Conservation (phyloP, 106 monocot species). For the Platanthera zijinensis region DNA sequence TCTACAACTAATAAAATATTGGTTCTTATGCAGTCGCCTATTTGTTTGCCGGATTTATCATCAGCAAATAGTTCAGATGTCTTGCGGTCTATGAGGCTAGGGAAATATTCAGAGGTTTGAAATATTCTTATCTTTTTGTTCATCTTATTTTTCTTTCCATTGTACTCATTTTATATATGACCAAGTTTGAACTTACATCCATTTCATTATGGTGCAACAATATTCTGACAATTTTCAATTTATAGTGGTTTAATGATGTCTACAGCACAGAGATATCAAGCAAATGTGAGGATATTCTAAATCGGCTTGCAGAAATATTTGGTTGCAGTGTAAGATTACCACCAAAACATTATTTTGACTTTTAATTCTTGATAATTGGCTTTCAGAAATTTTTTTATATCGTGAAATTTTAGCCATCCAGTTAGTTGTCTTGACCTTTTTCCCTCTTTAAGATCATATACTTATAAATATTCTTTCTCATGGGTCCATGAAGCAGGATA, state of each 20-base stretch:
- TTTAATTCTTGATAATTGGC: conserved; percentile 17
- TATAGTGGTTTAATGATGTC: conserved; percentile 99
- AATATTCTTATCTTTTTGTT: background rate
- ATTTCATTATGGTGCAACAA: conserved; percentile 10
- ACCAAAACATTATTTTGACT: background rate
- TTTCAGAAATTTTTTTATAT: conserved; percentile 64
- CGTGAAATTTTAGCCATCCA: conserved; percentile 32
- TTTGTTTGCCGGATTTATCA: conserved; percentile 79
- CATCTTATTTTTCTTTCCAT: background rate
- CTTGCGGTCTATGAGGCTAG: conserved; percentile 53
- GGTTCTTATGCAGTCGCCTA: conserved; percentile 53
- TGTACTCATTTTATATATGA: background rate
- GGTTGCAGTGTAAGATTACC: conserved; percentile 68
- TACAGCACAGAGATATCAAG: conserved; percentile 56
- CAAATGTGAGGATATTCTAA: conserved; percentile 69
- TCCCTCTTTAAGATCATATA: background rate
- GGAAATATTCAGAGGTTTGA: conserved; percentile 87
- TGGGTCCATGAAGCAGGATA: too few relatives aligned
- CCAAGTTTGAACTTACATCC: background rate
- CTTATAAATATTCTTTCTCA: background rate
- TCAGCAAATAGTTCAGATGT: conserved; percentile 38
- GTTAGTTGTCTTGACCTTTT: background rate
- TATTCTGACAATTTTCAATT: conserved; percentile 3
- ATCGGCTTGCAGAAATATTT: conserved; percentile 51
- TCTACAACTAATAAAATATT: too few relatives aligned